These are phyloP conservation scores for Eutrema salsugineum DNA, from an alignment of 441 rosid species.

Conservation along the genomic window DNA sequence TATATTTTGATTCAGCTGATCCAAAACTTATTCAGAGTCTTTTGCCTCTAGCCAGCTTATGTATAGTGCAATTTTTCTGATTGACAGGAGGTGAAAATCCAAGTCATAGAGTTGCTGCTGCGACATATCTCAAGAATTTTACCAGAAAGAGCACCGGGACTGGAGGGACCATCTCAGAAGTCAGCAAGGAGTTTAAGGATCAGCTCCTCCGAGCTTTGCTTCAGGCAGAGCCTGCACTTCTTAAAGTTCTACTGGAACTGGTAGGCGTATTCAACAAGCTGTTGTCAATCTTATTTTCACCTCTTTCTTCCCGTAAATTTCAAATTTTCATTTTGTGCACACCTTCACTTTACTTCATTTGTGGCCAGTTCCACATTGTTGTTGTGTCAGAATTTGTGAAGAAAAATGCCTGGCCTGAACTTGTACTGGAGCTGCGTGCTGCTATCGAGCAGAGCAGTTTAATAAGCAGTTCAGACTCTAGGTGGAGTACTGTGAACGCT, in stretches of 20 bases:
- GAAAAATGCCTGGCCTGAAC: slow-evolving; percentile 77
- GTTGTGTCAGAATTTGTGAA: slow-evolving; percentile 63
- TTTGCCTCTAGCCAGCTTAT: neutral
- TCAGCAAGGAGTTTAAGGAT: slow-evolving; percentile 71
- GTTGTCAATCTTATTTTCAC: neutral
- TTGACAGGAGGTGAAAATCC: slow-evolving; percentile 54
- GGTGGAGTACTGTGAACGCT: slow-evolving; percentile 59
- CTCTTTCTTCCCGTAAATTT: neutral
- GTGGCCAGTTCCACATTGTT: slow-evolving; percentile 60
- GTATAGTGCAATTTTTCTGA: neutral
- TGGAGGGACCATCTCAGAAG: slow-evolving; percentile 37
- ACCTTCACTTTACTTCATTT: slow-evolving; percentile 8
- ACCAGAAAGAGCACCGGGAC: slow-evolving; percentile 44
- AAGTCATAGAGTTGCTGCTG: slow-evolving; percentile 76
- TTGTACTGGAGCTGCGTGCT: slow-evolving; percentile 56
- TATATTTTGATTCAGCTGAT: neutral
- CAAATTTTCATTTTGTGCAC: neutral
- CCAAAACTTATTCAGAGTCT: neutral
- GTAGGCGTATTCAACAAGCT: slow-evolving; percentile 31
- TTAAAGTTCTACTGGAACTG: slow-evolving; percentile 77
- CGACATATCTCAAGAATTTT: slow-evolving; percentile 76
- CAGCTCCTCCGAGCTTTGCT: slow-evolving; percentile 69
- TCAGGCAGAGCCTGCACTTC: slow-evolving; percentile 51
- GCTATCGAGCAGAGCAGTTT: slow-evolving; percentile 66
- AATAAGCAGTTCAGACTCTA: slow-evolving; percentile 34